A percentile compares a stretch with the other conserved stretches of the same genome.
These are phyloP conservation scores for Rhizopus sp. DNA, from an alignment of 371 early-diverging fungal species.

Conservation along the genomic window DNA sequence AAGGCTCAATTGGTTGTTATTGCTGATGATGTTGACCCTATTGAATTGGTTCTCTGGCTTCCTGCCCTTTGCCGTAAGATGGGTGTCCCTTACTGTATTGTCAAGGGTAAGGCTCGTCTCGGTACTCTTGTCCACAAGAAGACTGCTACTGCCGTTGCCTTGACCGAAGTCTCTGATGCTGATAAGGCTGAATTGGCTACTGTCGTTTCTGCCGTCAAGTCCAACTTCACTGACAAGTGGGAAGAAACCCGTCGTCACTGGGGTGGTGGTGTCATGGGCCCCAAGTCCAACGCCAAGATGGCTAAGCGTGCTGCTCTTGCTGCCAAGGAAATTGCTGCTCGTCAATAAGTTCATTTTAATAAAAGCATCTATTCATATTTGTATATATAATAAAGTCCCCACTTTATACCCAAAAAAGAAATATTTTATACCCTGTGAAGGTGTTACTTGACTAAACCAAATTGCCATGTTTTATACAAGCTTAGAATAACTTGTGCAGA, in stretches of 20 bases:
- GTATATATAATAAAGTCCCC: too few species aligned
- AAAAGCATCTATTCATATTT: too few species aligned
- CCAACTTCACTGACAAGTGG: constrained; percentile 89
- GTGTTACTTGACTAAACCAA: too few species aligned
- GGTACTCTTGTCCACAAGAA: constrained; percentile 99
- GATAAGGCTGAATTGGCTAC: constrained; percentile 91
- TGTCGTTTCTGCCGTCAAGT: constrained; percentile 87
- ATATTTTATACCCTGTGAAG: too few species aligned
- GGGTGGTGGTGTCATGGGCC: constrained; percentile 97
- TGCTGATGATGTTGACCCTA: constrained; percentile 99
- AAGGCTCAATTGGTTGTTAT: constrained; percentile 99
- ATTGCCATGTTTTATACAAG: too few species aligned
- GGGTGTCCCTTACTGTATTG: constrained; percentile 99
- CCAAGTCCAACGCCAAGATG: constrained; percentile 82
- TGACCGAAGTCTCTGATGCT: constrained; percentile 92
- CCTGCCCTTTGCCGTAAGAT: constrained; percentile 99
- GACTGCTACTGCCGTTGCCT: constrained; percentile 95
- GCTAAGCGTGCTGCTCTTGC: constrained; percentile 73
- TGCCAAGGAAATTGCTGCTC: constrained; percentile 62
- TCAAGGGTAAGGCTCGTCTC: constrained; percentile 96
- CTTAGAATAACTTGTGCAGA: too few species aligned
- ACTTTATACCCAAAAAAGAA: too few species aligned
- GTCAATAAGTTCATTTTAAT: constrained; percentile 27
- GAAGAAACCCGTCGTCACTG: constrained; percentile 88
- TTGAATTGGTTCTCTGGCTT: constrained; percentile 98